A percentile compares a stretch with the other conserved stretches of the same genome.
phyloP scores from a whole-genome alignment of 1,284 basidiomycete genomes.

The Erythrobasidium hasegawianum region DNA sequence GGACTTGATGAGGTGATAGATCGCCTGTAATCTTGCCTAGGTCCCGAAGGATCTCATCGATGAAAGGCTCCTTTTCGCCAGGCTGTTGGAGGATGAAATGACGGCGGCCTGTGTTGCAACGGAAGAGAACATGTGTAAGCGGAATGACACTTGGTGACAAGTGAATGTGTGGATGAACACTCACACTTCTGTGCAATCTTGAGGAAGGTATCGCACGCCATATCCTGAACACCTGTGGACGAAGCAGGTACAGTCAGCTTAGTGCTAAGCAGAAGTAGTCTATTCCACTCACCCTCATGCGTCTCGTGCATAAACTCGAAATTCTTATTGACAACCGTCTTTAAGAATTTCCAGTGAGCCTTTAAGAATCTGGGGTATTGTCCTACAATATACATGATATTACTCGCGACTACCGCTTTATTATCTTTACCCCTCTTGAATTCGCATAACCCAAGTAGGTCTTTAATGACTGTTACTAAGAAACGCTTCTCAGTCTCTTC shows the following conservation, averaged over 20 bases:
- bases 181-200: conserved; percentile 90
- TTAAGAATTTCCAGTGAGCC: conserved; percentile 99
- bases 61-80: conserved; percentile 94
- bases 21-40: conserved; percentile 94
- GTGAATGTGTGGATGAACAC: too few species aligned
- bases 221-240: conserved; percentile 85
- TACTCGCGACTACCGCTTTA: conserved; percentile 98
- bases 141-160: too few species aligned
- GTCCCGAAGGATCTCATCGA: conserved; percentile 91
- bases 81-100: conserved; percentile 99
- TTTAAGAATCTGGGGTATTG: conserved; percentile 99
- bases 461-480: conserved; percentile 96
- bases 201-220: conserved; percentile 99
- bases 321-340: conserved; percentile 99
- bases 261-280: too few species aligned
- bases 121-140: too few species aligned
- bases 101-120: conserved; percentile 83
- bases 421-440: conserved; percentile 99
- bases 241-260: background rate
- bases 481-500: conserved; percentile 99
- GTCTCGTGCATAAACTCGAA: conserved; percentile 99
- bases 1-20: conserved; percentile 84
- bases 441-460: conserved; percentile 91
- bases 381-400: conserved; percentile 99
- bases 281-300: conserved; percentile 70